Evolutionary conservation across 2,329 filamentous ascomycete genomes (phyloP).

Genomic region (Scleromitrula shiraiana): DNA sequence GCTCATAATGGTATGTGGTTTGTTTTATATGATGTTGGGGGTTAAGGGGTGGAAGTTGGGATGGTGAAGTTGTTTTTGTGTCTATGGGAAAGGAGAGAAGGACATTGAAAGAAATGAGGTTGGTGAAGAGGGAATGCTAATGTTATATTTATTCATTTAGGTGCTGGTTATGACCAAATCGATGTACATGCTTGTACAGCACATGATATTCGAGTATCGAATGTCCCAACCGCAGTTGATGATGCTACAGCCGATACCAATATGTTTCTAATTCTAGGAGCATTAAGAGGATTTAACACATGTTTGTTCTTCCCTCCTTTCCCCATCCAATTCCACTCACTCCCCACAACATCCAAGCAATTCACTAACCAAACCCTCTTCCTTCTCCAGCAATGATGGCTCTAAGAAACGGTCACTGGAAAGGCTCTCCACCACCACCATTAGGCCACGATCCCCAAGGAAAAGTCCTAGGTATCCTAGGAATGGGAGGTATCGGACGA

Average conservation of each 20-base stretch:
- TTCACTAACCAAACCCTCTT: no score
- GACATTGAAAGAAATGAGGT: no score
- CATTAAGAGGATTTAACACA: conserved; percentile 64
- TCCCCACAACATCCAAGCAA: no score
- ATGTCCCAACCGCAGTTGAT: conserved; percentile 73
- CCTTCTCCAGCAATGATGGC: conserved; percentile 52
- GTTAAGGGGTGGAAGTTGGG: no score
- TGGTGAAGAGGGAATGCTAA: neutral
- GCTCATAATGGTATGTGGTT: conserved; percentile 49
- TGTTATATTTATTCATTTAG: conserved; percentile 32
- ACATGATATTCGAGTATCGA: conserved; percentile 63
- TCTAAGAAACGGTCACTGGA: conserved; percentile 61
- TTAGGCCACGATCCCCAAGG: conserved; percentile 71
- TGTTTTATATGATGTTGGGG: no score
- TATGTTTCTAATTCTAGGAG: conserved; percentile 75
- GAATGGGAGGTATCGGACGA: conserved; percentile 79
- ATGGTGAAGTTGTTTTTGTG: neutral
- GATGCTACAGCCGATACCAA: conserved; percentile 76
- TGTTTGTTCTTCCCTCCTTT: conserved; percentile 22
- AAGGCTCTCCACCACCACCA: conserved; percentile 47
- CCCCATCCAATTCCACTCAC: neutral
- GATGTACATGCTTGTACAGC: conserved; percentile 64
- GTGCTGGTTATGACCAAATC: conserved; percentile 80
- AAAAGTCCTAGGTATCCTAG: conserved; percentile 71
- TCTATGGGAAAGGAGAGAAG: neutral